Evolutionary conservation across 1,284 basidiomycete species (phyloP).

Genomic region (Peniophora sp.): DNA sequence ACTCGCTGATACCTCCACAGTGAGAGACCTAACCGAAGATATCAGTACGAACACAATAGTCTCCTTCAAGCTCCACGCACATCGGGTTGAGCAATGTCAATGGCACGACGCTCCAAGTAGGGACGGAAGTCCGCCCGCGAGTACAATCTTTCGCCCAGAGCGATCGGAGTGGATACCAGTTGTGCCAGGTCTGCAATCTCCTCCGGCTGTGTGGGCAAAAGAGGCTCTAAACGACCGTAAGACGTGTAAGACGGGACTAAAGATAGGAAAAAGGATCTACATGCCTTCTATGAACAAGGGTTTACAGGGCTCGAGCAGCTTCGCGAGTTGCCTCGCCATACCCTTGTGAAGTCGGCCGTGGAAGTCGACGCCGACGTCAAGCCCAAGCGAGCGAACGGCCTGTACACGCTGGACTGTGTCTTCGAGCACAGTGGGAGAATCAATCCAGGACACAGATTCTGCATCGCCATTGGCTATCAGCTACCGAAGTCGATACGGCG

Average conservation of each 20-base stretch:
- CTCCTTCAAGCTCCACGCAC: constrained; percentile 23
- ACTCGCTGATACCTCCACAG: constrained; percentile 70
- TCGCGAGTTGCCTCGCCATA: constrained; percentile 73
- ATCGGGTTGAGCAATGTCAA: constrained; percentile 74
- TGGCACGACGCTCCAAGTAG: constrained; percentile 60
- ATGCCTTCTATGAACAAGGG: constrained; percentile 69
- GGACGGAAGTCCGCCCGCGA: constrained; percentile 65
- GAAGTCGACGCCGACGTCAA: constrained; percentile 62
- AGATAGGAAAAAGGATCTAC: not conserved
- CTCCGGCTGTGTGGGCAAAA: constrained; percentile 60
- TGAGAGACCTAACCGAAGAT: constrained; percentile 42
- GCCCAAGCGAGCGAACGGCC: constrained; percentile 51
- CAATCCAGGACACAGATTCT: constrained; percentile 41
- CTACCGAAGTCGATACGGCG: not conserved
- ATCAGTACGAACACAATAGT: not conserved
- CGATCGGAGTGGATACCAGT: constrained; percentile 58
- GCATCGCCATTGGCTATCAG: not conserved
- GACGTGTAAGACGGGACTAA: not conserved
- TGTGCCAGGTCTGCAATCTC: constrained; percentile 60
- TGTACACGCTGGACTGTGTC: constrained; percentile 57
- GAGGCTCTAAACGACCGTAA: constrained; percentile 37
- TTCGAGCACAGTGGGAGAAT: constrained; percentile 42
- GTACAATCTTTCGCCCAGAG: constrained; percentile 67
- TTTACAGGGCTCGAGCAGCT: constrained; percentile 53
- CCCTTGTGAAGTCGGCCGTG: constrained; percentile 64